Conservation (phyloP, 495 filamentous ascomycete species). For the Penicillium nucicola region DNA sequence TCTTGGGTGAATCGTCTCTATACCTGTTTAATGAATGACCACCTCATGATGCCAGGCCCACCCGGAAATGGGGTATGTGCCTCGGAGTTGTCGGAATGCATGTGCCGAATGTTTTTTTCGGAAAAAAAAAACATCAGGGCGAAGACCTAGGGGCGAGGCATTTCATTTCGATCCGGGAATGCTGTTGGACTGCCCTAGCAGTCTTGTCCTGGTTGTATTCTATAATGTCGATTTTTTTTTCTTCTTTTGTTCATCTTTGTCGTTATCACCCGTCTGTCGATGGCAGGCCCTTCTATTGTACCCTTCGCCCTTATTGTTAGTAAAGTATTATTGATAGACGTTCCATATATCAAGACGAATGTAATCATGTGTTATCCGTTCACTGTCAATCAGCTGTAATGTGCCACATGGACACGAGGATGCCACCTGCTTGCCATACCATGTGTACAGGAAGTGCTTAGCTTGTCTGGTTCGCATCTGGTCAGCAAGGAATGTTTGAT, state of each 20-base stretch:
- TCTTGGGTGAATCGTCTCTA: conserved; percentile 24
- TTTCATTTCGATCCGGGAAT: conserved; percentile 14
- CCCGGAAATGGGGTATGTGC: conserved; percentile 26
- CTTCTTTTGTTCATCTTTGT: conserved; percentile 33
- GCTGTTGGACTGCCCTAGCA: conserved; percentile 9
- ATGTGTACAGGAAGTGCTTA: too few species aligned
- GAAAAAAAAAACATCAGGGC: neutral
- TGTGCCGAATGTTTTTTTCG: conserved; percentile 6
- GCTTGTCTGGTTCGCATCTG: neutral
- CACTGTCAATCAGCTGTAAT: neutral
- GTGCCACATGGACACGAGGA: too few species aligned
- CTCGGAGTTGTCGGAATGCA: conserved; percentile 12
- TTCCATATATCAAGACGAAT: conserved; percentile 20
- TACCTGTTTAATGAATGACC: conserved; percentile 46
- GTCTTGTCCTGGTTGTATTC: conserved; percentile 24
- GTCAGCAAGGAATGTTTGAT: neutral
- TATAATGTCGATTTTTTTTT: conserved; percentile 21
- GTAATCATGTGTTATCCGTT: conserved; percentile 17
- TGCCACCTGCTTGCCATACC: neutral
- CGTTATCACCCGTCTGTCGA: conserved; percentile 26
- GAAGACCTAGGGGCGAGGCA: conserved; percentile 2
- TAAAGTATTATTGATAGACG: conserved; percentile 20
- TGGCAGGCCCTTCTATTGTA: conserved; percentile 22
- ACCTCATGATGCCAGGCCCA: conserved; percentile 38
- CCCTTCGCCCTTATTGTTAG: conserved; percentile 18